Evolutionary conservation across 495 filamentous ascomycete species (phyloP).

Genomic region (Neurospora tetraspora): DNA sequence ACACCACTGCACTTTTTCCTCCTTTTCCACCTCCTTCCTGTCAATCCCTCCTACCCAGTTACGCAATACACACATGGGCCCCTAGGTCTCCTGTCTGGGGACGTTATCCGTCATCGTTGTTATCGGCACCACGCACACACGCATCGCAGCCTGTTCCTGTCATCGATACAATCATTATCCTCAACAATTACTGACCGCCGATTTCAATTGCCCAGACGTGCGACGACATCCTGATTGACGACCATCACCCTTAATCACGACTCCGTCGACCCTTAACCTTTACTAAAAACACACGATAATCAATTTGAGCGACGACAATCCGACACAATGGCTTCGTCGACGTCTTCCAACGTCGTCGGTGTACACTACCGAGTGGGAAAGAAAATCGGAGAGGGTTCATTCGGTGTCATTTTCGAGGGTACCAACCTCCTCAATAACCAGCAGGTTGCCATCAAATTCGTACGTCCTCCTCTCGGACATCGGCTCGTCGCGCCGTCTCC

Average conservation of each 20-base stretch:
- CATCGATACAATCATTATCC: neutral
- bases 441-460: slow-evolving; percentile 99
- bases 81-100: neutral
- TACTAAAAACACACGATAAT: neutral
- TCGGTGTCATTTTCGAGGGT: slow-evolving; percentile 98
- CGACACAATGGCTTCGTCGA: slow-evolving; percentile 68
- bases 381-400: slow-evolving; percentile 98
- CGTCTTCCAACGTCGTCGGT: slow-evolving; percentile 92
- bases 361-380: slow-evolving; percentile 99
- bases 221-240: neutral
- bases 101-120: neutral
- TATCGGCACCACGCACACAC: neutral
- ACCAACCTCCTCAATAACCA: slow-evolving; percentile 98
- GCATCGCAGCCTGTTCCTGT: neutral
- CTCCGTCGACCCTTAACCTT: neutral
- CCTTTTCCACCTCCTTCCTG: neutral
- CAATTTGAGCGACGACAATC: neutral
- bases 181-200: neutral
- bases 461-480: slow-evolving; percentile 36
- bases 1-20: neutral
- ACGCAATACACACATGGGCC: neutral
- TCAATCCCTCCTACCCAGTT: neutral
- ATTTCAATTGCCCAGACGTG: neutral
- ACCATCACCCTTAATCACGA: neutral
- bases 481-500: neutral